A percentile compares a stretch with the other conserved stretches of the same genome.
These are phyloP conservation scores for Baorangia bicolor DNA, from an alignment of 768 basidiomycete species.

Conservation along the genomic window DNA sequence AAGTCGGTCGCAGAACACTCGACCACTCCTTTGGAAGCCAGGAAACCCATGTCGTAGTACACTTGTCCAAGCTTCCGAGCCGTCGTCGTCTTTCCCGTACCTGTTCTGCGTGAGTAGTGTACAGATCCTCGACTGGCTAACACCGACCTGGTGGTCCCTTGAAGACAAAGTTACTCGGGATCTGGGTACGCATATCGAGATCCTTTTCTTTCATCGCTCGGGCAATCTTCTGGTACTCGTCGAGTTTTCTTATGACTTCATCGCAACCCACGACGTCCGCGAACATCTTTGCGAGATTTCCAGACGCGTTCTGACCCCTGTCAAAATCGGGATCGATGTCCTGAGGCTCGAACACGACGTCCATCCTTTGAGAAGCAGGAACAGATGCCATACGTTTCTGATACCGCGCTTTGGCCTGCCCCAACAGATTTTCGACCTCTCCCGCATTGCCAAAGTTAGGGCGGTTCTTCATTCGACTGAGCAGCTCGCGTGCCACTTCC, in stretches of 20 bases:
- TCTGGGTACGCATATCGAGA: constrained; percentile 45
- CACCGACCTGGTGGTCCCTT: constrained; percentile 67
- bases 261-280: constrained; percentile 64
- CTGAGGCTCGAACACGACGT: constrained; percentile 39
- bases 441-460: constrained; percentile 70
- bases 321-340: constrained; percentile 70
- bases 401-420: constrained; percentile 49
- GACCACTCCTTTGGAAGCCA: constrained; percentile 49
- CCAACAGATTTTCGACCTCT: constrained; percentile 63
- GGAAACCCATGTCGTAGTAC: constrained; percentile 64
- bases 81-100: constrained; percentile 64
- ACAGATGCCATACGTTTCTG: constrained; percentile 38
- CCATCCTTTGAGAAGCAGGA: constrained; percentile 21
- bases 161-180: constrained; percentile 68
- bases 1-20: constrained; percentile 74
- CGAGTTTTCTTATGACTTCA: constrained; percentile 48
- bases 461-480: constrained; percentile 37
- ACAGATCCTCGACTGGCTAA: neutral
- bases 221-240: constrained; percentile 53
- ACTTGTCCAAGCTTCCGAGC: constrained; percentile 65
- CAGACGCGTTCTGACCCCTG: constrained; percentile 45
- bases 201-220: constrained; percentile 40
- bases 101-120: constrained; percentile 31
- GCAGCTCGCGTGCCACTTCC: constrained; percentile 50
- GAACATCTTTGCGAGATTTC: constrained; percentile 58